Conservation (phyloP, 192 early-diverging fungal genomes). For the Entomortierella parvispora region DNA sequence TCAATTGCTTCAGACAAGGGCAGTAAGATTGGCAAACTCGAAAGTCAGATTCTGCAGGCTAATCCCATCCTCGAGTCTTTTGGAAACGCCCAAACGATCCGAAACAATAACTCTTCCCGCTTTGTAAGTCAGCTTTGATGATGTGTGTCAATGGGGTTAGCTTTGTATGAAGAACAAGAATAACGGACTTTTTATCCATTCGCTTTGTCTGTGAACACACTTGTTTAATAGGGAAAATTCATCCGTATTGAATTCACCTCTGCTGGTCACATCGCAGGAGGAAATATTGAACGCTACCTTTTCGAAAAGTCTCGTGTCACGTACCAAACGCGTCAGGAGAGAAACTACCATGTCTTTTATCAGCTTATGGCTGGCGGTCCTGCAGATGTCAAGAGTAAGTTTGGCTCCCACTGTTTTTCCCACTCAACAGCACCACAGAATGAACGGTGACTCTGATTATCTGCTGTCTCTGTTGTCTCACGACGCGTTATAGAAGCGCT, state of each 20-base stretch:
- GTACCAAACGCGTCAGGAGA: conserved; percentile 88
- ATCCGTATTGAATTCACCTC: conserved; percentile 97
- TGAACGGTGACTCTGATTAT: neutral
- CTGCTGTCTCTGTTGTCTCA: conserved; percentile 18
- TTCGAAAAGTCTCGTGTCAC: conserved; percentile 98
- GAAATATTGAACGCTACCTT: conserved; percentile 97
- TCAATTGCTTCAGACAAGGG: conserved; percentile 78
- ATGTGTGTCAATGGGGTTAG: no score
- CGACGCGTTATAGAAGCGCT: conserved; percentile 66
- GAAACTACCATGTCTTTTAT: conserved; percentile 99
- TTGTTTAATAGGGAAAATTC: conserved; percentile 89
- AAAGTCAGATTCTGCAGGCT: conserved; percentile 94
- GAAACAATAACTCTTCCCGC: conserved; percentile 99
- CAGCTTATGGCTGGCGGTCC: conserved; percentile 93
- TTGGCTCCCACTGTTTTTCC: neutral
- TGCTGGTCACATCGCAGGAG: conserved; percentile 82
- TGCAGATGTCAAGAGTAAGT: conserved; percentile 73
- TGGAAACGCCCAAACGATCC: conserved; percentile 98
- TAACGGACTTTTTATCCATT: no score
- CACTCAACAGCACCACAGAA: neutral
- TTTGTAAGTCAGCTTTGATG: conserved; percentile 71
- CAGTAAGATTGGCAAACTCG: conserved; percentile 69
- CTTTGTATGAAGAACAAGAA: no score
- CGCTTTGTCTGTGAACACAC: no score
- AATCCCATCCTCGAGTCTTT: conserved; percentile 98